Evolutionary conservation across 805 yeast species (phyloP).

Genomic region (Spathaspora sp.): DNA sequence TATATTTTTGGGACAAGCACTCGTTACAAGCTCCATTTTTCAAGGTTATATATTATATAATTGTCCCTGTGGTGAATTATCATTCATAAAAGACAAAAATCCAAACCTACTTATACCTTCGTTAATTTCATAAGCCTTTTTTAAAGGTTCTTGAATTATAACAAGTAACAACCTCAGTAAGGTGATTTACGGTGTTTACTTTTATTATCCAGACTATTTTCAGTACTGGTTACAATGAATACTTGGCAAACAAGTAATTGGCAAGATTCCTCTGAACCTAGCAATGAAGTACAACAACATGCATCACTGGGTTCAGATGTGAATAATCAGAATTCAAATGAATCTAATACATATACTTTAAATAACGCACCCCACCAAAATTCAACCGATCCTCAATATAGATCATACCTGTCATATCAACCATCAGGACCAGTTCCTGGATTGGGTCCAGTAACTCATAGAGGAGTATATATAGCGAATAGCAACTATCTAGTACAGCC

Average conservation of each 20-base stretch:
- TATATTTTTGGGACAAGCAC: too few species aligned
- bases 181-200: background rate
- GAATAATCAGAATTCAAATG: background rate
- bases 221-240: background rate
- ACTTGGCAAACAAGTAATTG: background rate
- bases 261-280: background rate
- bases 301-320: background rate
- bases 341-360: background rate
- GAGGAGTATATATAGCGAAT: slow-evolving; percentile 1
- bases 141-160: too few species aligned
- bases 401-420: background rate
- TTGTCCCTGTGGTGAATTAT: too few species aligned
- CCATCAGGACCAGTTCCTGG: background rate
- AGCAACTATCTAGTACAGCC: background rate
- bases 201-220: background rate
- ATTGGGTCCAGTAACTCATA: background rate
- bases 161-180: background rate
- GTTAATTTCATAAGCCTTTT: too few species aligned
- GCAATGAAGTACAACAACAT: background rate
- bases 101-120: too few species aligned
- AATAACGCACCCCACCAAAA: background rate
- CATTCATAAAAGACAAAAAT: too few species aligned
- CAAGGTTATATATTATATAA: too few species aligned
- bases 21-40: too few species aligned
- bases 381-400: background rate